phyloP scores from a whole-genome alignment of 768 basidiomycete species.

The Filobasidium floriforme region DNA sequence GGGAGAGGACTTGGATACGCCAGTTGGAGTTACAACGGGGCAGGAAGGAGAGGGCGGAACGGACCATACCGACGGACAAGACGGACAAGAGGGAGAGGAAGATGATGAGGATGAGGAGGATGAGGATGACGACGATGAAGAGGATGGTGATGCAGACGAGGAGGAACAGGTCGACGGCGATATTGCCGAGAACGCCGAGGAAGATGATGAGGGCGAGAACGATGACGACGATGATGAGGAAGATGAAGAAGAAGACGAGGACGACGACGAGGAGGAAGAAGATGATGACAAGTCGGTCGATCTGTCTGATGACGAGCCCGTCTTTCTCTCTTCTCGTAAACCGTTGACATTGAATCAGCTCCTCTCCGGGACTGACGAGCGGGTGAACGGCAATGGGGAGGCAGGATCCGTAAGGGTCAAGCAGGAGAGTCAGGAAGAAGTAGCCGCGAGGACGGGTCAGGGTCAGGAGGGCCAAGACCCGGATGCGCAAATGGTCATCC shows the following conservation, averaged over 20 bases:
- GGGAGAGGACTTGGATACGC: too few relatives aligned
- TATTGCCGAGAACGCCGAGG: neutral
- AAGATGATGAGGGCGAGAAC: neutral
- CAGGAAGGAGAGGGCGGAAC: too few relatives aligned
- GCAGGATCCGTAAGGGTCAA: neutral
- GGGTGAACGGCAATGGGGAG: neutral
- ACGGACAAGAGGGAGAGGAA: neutral
- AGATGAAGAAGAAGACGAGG: constrained; percentile 1
- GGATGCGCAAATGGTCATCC: too few relatives aligned
- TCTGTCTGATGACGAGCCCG: neutral
- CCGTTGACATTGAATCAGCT: neutral
- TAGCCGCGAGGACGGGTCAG: neutral
- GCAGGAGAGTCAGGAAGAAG: neutral
- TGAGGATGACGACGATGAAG: neutral
- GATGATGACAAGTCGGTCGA: constrained; percentile 6
- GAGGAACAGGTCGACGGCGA: constrained; percentile 3
- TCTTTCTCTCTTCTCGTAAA: neutral
- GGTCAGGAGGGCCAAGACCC: too few relatives aligned
- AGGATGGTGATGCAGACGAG: neutral
- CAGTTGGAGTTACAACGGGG: too few relatives aligned
- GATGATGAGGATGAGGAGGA: neutral
- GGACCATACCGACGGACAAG: neutral
- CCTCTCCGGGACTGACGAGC: neutral
- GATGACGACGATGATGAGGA: constrained; percentile 10
- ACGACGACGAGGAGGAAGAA: constrained; percentile 3